Conservation (phyloP, 139 green algal genomes). For the Coelastrella sp. region DNA sequence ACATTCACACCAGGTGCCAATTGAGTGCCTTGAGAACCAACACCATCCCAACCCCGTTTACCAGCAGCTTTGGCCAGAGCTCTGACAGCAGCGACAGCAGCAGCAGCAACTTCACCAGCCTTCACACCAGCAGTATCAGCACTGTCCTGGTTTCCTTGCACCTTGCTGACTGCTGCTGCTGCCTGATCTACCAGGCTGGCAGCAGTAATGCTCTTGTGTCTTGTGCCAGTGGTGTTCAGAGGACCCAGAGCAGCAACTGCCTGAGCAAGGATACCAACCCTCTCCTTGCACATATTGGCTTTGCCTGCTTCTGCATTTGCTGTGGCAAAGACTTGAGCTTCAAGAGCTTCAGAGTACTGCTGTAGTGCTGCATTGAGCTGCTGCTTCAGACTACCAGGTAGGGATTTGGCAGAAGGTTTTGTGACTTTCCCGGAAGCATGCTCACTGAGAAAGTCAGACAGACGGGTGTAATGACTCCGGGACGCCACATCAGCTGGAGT, state of each 20-base stretch:
- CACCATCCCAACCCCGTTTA: conserved; percentile 21
- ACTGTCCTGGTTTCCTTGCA: not conserved
- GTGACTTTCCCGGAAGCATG: not conserved
- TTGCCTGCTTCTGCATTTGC: not conserved
- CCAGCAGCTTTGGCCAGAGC: conserved; percentile 1
- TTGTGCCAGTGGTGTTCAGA: not conserved
- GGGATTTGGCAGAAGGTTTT: not conserved
- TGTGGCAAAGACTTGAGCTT: not conserved
- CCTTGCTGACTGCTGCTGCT: not conserved
- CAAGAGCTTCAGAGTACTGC: not conserved
- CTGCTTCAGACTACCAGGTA: not conserved
- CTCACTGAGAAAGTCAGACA: not conserved
- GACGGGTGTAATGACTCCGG: not conserved
- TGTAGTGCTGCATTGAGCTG: not conserved
- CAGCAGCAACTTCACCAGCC: not conserved
- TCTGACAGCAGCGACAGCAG: not conserved
- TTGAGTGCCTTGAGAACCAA: conserved; percentile 10
- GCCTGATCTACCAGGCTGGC: not conserved
- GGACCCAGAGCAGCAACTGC: not conserved
- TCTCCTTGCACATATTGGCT: not conserved
- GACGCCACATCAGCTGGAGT: conserved; percentile 20
- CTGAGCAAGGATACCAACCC: not conserved
- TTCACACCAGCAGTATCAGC: no score
- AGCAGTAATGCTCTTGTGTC: not conserved
- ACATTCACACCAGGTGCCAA: not conserved